phyloP scores from a whole-genome alignment of 331 rosid genomes.

The Erythrophleum ivorense region DNA sequence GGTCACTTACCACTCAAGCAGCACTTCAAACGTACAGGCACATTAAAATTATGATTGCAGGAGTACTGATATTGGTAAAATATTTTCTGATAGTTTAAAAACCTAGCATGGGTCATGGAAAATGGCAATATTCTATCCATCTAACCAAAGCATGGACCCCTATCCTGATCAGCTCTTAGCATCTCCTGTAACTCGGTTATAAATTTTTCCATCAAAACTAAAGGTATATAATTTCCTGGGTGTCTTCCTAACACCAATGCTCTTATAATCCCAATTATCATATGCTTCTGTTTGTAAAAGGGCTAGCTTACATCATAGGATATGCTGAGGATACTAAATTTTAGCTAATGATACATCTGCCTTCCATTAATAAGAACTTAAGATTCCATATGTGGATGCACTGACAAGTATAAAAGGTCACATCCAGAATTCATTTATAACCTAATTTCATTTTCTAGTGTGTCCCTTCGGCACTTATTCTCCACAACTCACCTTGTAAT shows the following conservation, averaged over 20 bases:
- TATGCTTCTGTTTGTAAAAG: background rate
- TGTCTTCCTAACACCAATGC: background rate
- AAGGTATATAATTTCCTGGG: background rate
- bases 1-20: constrained; percentile 10
- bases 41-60: background rate
- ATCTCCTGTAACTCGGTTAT: background rate
- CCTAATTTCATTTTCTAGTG: background rate
- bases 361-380: background rate
- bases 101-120: background rate
- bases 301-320: background rate
- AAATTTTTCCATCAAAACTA: background rate
- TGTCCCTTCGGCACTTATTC: background rate
- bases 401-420: background rate
- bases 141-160: constrained; percentile 6
- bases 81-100: background rate
- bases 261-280: background rate
- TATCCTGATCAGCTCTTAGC: background rate
- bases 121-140: background rate
- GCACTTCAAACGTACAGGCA: background rate
- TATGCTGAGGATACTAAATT: background rate
- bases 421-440: background rate
- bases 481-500: constrained; percentile 4
- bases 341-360: background rate
- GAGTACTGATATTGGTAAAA: background rate
- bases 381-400: constrained; percentile 5